Evolutionary conservation across 768 basidiomycete genomes (phyloP), one percentile per base, ranked within the genome.

Genomic region (Termitomyces sp.): DNA sequence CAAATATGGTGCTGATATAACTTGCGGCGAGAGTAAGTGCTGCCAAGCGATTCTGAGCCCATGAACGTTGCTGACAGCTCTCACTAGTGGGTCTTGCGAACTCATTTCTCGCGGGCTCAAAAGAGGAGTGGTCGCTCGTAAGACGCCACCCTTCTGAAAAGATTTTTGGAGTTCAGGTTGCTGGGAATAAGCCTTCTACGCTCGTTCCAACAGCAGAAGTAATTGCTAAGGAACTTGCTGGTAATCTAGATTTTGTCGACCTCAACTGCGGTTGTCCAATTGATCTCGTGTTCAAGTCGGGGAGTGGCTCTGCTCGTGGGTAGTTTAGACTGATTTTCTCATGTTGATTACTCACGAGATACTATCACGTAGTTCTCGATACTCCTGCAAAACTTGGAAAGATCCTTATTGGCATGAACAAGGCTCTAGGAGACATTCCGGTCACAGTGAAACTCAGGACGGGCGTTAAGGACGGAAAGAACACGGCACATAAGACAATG

Each of bases 251-350:
- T 66, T 98, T 97, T 65, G 91, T 95, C 1, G 95, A 99, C 66
- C 73, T 98, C 62, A 99, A 99, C 66, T 92, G 92, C 70, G 95
- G 95, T 7, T 98, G 97, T 71, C 97, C 97, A 4, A 98, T 98
- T 64, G 97, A 99, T 71, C 76, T 98, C 44, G 92, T 99, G 1
- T 97, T 95, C 74, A 90, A 89, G 65, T 81, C 83, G 14, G 94
- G 94, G 3, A 94, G 92, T 56, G 94, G 94, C 0, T 90, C 89
- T 57, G 94, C 94, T 28, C 70, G 94, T 94, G 65, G 52, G 89
- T 86, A 24, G 20, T 46, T 10, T 44, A 51, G 48, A 22, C 53
- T 54, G 26, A 45, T 28, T 10, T 26, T 12, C 6, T 4, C 30
- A 26, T n/a, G 6, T 42, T 40, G 18, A 20, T 40, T 13, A 13